Base-by-base conservation (phyloP, 371 early-diverging fungal genomes). In the Neoconidiobolus thromboides region DNA sequence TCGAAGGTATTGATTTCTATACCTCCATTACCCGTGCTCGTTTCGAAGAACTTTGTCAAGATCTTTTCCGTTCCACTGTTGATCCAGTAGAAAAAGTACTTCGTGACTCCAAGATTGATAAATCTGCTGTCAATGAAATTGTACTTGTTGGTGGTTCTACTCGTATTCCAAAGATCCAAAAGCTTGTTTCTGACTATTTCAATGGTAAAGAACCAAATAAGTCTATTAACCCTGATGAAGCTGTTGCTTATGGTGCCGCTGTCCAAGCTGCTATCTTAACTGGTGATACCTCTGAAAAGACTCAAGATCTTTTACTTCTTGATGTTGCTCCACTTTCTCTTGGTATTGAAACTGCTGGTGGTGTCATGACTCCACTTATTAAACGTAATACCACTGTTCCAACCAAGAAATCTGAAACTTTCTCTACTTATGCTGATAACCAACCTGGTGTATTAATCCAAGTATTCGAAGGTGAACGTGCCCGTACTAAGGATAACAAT, bases 71-170 rank as follows among this genome's bases (percentile, higher is more conserved):
- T 65, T 73, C 79, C 68, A 91, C 95, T 69, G 72, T 94, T 69
- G 90, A 91, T 60, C 94, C 94, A 62, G 95, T 97, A 62, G 93
- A 92, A 74, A 92, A 88, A 79, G 91, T 90, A 48, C 76, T 98
- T 69, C 80, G 85, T 61, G 94, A 93, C 73, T 71, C 93, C 73
- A 91, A 91, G 87, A 79, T 90, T 65, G 90, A 88, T 74, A 97
- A 97, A 83, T 67, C 76, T 67, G 66, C 77, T 60, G 89, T 99
- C 66, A 75, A 94, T 68, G 94, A 96, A 69, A 93, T 98, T 68
- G 93, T 99, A 65, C 78, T 99, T 47, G 99, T 98, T 65, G 99
- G 99, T 75, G 98, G 99, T 68, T 96, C 96, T 68, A 97, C 98
- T 64, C 96, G 99, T 85, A 99, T 99, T 75, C 99, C 99, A 80